A percentile compares a stretch with the other conserved stretches of the same genome.
These are phyloP conservation scores for Chrysosporium keratinophilum DNA, from an alignment of 2,329 filamentous ascomycete species.

Conservation along the genomic window DNA sequence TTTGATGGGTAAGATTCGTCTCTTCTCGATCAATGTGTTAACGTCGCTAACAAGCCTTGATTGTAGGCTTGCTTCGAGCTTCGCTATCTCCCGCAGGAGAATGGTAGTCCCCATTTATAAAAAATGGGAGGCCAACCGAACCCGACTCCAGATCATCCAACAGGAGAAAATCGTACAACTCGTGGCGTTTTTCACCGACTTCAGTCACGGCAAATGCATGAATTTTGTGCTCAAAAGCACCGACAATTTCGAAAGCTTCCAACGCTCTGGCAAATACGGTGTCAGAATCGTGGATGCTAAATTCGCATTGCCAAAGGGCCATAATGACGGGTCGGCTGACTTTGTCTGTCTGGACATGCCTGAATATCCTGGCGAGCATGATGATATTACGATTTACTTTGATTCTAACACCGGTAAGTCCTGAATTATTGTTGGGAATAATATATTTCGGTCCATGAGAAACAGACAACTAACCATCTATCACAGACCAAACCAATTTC, in stretches of 20 bases:
- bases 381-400: slow-evolving; percentile 79
- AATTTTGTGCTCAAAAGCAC: slow-evolving; percentile 77
- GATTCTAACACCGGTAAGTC: slow-evolving; percentile 64
- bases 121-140: slow-evolving; percentile 77
- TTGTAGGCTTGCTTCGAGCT: slow-evolving; percentile 52
- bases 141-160: slow-evolving; percentile 68
- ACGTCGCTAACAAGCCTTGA: slow-evolving; percentile 1
- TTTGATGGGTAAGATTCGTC: slow-evolving; percentile 49
- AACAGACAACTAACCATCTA: neutral
- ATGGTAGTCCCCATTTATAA: slow-evolving; percentile 92
- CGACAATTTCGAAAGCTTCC: slow-evolving; percentile 65
- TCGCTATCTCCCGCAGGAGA: slow-evolving; percentile 70
- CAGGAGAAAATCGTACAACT: slow-evolving; percentile 67
- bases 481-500: slow-evolving; percentile 30
- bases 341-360: slow-evolving; percentile 81
- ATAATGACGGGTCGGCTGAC: slow-evolving; percentile 46
- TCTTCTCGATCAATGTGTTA: neutral
- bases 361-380: slow-evolving; percentile 83
- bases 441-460: neutral
- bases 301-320: slow-evolving; percentile 63
- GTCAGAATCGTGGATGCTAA: slow-evolving; percentile 81
- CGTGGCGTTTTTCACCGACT: slow-evolving; percentile 78
- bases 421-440: neutral
- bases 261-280: slow-evolving; percentile 54
- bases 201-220: slow-evolving; percentile 78